Base-by-base conservation (phyloP, 164 flowering plant genomes). In the Chimonanthus praecox region DNA sequence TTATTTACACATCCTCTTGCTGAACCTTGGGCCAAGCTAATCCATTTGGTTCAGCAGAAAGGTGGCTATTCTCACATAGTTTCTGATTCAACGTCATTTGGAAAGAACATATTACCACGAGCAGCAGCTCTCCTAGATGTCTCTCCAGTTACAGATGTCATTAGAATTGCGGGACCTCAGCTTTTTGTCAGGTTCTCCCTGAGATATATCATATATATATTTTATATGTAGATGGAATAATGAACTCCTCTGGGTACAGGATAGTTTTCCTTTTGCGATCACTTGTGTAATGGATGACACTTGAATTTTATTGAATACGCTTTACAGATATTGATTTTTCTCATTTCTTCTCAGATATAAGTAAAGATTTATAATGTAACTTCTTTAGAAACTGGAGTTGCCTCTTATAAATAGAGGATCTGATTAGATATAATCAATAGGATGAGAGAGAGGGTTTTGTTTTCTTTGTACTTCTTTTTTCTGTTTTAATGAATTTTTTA, bases 41-140 rank as follows among this genome's bases (percentile, higher is more conserved):
- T 94, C 75, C 90, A 87, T 50, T 73, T 88, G 75, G 91, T 92
- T 84, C 98, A 92, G 80, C 84, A 85, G 74, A 83, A 76, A 71
- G 87, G 86, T 45, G 78, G 83, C 58, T 94, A 86, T 76, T 89
- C 99, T 0, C 97, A 96, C 68, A 84, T 96, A 78, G 74, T 94
- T 77, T 78, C 95, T 20, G 82, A 94, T 64, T 89, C 98, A n/a
- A 83, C 82, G 84, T 96, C 98, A 67, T 96, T 96, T 81, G 98
- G 98, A 79, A 96, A 96, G 76, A 94, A 92, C 72, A 79, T 91
- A 71, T 72, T 96, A 54, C 98, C 98, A 7, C 92, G 98, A 70
- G 97, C 95, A 49, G 97, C 99, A 78, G 97, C 98, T 13, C 89
- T 96, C 45, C 79, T 94, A 80, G 95, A 92, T 82, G 93, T 91